These are phyloP conservation scores for Cephalotrichum gorgonifer DNA, from an alignment of 2,329 filamentous ascomycete genomes.

Conservation along the genomic window DNA sequence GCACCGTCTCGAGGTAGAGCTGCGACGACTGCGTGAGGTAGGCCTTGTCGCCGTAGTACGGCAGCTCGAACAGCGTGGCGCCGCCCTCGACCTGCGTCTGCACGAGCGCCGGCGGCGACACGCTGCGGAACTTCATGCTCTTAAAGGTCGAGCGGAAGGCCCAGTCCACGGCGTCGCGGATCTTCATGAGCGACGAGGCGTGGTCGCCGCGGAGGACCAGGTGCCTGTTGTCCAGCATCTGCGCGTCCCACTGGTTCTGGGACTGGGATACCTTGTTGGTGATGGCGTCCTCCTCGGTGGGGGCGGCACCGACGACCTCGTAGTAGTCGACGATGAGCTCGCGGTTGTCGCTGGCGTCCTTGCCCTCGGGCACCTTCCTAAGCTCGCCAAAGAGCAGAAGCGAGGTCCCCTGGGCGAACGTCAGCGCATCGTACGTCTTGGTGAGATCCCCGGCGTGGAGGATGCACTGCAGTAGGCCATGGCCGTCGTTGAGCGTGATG, in stretches of 20 bases:
- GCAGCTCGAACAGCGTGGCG: conserved; percentile 78
- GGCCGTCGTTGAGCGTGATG: conserved; percentile 75
- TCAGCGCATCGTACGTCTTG: conserved; percentile 85
- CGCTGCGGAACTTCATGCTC: conserved; percentile 68
- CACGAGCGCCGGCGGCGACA: conserved; percentile 81
- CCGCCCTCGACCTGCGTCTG: conserved; percentile 94
- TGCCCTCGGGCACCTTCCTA: conserved; percentile 66
- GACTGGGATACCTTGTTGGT: conserved; percentile 58
- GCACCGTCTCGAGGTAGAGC: conserved; percentile 90
- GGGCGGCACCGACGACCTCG: conserved; percentile 66
- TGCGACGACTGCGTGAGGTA: conserved; percentile 96
- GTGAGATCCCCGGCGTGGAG: conserved; percentile 66
- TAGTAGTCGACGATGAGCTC: conserved; percentile 90
- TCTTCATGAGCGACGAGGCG: conserved; percentile 76
- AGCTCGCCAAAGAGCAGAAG: conserved; percentile 78
- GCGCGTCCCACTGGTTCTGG: conserved; percentile 45
- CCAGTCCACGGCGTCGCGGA: conserved; percentile 69
- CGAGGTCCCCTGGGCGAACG: conserved; percentile 78
- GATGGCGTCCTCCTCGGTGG: conserved; percentile 81
- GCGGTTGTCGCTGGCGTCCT: conserved; percentile 71
- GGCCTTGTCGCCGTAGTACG: conserved; percentile 81
- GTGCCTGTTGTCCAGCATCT: conserved; percentile 71
- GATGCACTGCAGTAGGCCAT: conserved; percentile 70
- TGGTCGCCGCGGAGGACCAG: conserved; percentile 77
- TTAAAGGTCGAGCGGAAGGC: conserved; percentile 74